Evolutionary conservation across 495 filamentous ascomycete genomes (phyloP).

Genomic region (Xylona heveae): DNA sequence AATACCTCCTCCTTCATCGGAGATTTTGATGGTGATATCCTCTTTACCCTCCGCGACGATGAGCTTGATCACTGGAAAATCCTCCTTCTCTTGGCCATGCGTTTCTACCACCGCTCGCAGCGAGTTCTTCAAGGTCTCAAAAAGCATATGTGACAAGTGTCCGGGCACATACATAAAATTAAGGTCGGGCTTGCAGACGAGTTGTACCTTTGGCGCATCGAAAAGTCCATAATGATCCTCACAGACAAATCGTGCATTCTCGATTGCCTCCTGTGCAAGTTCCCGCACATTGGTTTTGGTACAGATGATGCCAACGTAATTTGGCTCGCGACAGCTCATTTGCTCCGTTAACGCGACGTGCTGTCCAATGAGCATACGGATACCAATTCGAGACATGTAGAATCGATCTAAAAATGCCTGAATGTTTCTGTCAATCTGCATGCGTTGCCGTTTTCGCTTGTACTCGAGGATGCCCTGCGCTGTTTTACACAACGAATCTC

Average conservation of each 20-base stretch:
- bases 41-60: conserved; percentile 94
- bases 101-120: conserved; percentile 91
- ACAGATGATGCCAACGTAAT: conserved; percentile 96
- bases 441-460: conserved; percentile 85
- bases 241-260: conserved; percentile 94
- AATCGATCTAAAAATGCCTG: conserved; percentile 95
- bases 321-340: conserved; percentile 63
- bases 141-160: conserved; percentile 95
- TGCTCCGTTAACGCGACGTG: conserved; percentile 94
- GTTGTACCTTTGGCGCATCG: conserved; percentile 88
- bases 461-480: conserved; percentile 96
- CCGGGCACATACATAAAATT: conserved; percentile 99
- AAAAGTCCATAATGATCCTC: conserved; percentile 98
- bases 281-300: conserved; percentile 96
- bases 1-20: conserved; percentile 90
- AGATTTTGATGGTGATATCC: conserved; percentile 96
- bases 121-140: conserved; percentile 97
- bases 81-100: conserved; percentile 82
- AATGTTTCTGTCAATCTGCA: conserved; percentile 95
- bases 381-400: conserved; percentile 99
- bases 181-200: conserved; percentile 80
- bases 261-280: conserved; percentile 88
- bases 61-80: conserved; percentile 90
- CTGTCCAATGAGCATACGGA: conserved; percentile 96
- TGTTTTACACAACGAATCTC: no score